Base-by-base conservation (phyloP, 2,329 filamentous ascomycete species). In the Trichoderma koningiopsis region DNA sequence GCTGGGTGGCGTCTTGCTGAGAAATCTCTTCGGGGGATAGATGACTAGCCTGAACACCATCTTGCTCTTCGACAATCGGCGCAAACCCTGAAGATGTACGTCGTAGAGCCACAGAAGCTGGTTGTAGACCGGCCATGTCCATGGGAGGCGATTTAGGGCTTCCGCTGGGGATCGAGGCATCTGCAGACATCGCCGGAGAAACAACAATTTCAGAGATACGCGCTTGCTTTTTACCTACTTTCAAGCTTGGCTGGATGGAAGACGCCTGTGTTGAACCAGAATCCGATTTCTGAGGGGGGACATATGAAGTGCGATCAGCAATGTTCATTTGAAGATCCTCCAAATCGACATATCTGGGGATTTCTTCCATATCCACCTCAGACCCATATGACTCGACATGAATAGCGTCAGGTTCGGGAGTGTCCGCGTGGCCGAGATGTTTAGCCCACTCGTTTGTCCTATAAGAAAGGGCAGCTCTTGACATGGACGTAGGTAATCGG, bases 371-470 rank as follows among this genome's bases (percentile, higher is more conserved):
- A 3, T 47, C 68, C 33, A 73, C 73, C 22, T 56, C 69, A 0
- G 67, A 71, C 75, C 56, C 56, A 7, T 69, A 61, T 73, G 84
- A 78, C 71, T 85, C 76, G 4, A 88, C 76, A 29, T 86, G 83
- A 14, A 92, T 78, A 2, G 88, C 86, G 8, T 93, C 90, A 0
- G 86, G 79, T 59, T 89, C 86, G 1, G 93, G 93, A 5, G 83
- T 81, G 19, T 97, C 94, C 7, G 95, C 94, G 53, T 87, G 83
- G 72, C 89, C 89, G 13, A 97, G 84, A 78, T 97, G 93, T 78
- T 97, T 97, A 0, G 94, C 93, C 95, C 95, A 98, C 80, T 98
- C 95, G 72, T 97, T 97, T 1, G 94, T 97, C 69, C 95, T 88
- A 76, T 96, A 97, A 0, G 91, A 92, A 77, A 93, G 83, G 1